Evolutionary conservation across 257 asterid species (phyloP).

Genomic region (Capsicum chinense): DNA sequence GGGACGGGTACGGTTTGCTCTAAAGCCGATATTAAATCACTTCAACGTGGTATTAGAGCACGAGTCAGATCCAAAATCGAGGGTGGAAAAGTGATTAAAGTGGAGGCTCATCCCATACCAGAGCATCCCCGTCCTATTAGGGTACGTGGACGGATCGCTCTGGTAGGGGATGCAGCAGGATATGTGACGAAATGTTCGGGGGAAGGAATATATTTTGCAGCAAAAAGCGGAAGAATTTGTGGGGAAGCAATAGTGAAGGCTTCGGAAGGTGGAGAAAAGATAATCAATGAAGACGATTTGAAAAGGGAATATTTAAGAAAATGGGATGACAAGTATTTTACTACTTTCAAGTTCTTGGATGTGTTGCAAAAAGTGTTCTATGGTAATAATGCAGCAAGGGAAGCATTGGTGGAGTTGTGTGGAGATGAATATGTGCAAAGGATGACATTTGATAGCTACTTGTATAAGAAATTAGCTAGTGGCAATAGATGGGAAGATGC

Average conservation of each 20-base stretch:
- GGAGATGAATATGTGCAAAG: conserved; percentile 80
- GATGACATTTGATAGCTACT: conserved; percentile 84
- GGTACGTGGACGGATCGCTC: conserved; percentile 72
- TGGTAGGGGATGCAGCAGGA: conserved; percentile 86
- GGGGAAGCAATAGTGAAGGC: conserved; percentile 75
- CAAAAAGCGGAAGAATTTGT: conserved; percentile 80
- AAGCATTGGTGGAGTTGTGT: conserved; percentile 89
- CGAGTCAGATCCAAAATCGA: conserved; percentile 51
- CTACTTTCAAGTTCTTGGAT: conserved; percentile 70
- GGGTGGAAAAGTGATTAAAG: conserved; percentile 65
- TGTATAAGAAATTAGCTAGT: conserved; percentile 69
- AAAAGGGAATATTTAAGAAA: conserved; percentile 73
- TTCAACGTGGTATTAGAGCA: conserved; percentile 54
- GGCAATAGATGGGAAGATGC: conserved; percentile 63
- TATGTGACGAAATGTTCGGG: conserved; percentile 88
- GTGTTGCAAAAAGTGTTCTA: conserved; percentile 71
- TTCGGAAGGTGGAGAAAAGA: conserved; percentile 64
- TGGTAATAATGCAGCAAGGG: conserved; percentile 75
- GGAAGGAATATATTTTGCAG: conserved; percentile 84
- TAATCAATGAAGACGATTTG: conserved; percentile 65
- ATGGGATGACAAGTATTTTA: conserved; percentile 76
- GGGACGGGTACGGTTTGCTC: conserved; percentile 71
- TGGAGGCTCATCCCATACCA: conserved; percentile 89
- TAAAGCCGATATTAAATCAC: conserved; percentile 51
- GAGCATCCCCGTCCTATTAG: conserved; percentile 75